A percentile compares a stretch with the other conserved stretches of the same genome.
phyloP scores from a whole-genome alignment of 1,284 basidiomycete species.

The Lignosus rhinocerotis region DNA sequence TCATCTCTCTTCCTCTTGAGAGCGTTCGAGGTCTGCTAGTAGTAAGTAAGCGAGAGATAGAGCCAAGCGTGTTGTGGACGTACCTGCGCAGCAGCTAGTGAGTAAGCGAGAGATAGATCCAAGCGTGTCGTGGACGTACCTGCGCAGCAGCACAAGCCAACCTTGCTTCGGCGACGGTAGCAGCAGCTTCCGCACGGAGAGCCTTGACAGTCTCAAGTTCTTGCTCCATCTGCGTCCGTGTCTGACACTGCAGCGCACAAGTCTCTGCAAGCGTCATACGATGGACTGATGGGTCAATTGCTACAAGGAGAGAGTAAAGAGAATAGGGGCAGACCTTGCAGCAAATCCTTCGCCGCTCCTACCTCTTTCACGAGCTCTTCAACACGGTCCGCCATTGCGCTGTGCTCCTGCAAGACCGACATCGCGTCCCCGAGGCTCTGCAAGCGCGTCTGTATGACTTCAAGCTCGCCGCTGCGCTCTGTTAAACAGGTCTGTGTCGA shows the following conservation, averaged over 20 bases:
- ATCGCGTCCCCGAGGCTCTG: conserved; percentile 21
- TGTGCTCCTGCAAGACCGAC: conserved; percentile 14
- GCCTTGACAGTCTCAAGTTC: conserved; percentile 34
- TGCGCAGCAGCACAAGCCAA: conserved; percentile 27
- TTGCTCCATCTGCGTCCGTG: conserved; percentile 34
- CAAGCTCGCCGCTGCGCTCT: conserved; percentile 14
- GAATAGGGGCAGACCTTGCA: conserved; percentile 18
- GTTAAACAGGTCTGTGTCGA: conserved; percentile 19
- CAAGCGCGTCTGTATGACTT: conserved; percentile 17
- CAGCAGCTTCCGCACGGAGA: conserved; percentile 34
- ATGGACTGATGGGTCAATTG: background rate
- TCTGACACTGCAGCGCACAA: conserved; percentile 34
- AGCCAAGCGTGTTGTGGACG: background rate
- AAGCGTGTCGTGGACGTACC: conserved; percentile 6
- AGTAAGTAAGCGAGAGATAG: conserved; percentile 14
- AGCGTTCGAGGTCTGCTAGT: conserved; percentile 25
- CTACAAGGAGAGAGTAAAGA: background rate
- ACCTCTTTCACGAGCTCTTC: conserved; percentile 15
- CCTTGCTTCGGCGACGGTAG: conserved; percentile 28
- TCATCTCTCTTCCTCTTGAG: conserved; percentile 37
- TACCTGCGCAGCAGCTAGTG: conserved; percentile 28
- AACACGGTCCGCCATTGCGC: conserved; percentile 8
- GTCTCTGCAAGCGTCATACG: conserved; percentile 30
- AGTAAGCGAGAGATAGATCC: conserved; percentile 3
- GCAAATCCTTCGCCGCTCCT: conserved; percentile 16